phyloP scores from a whole-genome alignment of 2,329 filamentous ascomycete species.

The Gnomoniopsis smithogilvyi region DNA sequence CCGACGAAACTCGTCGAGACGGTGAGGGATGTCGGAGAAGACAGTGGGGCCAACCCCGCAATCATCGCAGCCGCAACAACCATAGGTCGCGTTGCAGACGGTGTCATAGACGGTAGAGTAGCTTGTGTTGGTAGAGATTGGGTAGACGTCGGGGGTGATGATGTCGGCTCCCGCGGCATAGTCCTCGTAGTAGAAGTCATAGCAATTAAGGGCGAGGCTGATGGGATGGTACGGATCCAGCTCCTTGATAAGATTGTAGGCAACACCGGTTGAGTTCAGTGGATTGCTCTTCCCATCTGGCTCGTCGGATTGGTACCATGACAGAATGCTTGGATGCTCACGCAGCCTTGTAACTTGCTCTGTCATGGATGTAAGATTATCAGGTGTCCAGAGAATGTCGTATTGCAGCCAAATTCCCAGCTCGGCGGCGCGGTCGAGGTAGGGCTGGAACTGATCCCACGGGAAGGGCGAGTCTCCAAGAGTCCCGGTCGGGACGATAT shows the following conservation, averaged over 20 bases:
- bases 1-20: constrained; percentile 36
- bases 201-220: constrained; percentile 49
- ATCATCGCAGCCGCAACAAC: constrained; percentile 51
- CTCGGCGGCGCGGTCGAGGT: constrained; percentile 20
- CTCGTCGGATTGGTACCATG: constrained; percentile 50
- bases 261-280: constrained; percentile 38
- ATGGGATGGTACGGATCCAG: constrained; percentile 51
- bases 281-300: constrained; percentile 44
- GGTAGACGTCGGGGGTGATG: constrained; percentile 41
- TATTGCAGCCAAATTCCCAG: constrained; percentile 21
- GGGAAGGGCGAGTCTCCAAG: constrained; percentile 20
- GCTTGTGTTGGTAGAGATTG: constrained; percentile 42
- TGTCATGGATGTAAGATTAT: constrained; percentile 19
- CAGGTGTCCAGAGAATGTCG: constrained; percentile 19
- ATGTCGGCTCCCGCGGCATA: constrained; percentile 49
- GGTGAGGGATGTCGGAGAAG: constrained; percentile 40
- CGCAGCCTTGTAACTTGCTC: constrained; percentile 33
- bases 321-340: constrained; percentile 33
- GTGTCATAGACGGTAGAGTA: constrained; percentile 43
- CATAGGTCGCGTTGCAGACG: constrained; percentile 47
- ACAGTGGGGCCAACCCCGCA: constrained; percentile 32
- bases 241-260: constrained; percentile 40
- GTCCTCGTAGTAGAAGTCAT: constrained; percentile 48
- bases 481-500: constrained; percentile 21
- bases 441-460: constrained; percentile 20